Base-by-base conservation (phyloP, 106 monocot genomes). In the Dendrobium huoshanense region DNA sequence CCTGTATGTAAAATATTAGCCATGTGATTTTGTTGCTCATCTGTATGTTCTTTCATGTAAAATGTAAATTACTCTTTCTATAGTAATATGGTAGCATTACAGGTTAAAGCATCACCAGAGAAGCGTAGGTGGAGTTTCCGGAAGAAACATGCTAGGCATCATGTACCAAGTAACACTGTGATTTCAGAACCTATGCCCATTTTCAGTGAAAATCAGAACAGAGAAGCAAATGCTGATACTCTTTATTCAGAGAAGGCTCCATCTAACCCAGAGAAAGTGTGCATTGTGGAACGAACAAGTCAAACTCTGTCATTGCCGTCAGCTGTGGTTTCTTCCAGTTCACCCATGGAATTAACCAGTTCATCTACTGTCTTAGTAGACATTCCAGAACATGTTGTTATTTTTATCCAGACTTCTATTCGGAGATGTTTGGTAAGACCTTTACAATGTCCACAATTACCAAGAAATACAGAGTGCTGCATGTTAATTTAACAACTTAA, bases 71-170 rank as follows among this genome's bases (percentile, higher is more conserved):
- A 51, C 20, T 61, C 22, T 61, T 61, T 61, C 51, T 51, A 13
- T 13, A 61, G 22, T 61, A 61, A 22, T 61, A 61, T 22, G 22
- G 24, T 22, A 61, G 61, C n/a, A 61, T 61, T 88, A 22, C 78
- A 95, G 95, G 78, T 43, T 74, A 89, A 89, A 85, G 81, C 79
- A 75, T 82, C 90, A 83, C 84, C 88, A 67, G 88, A 89, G 47
- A 98, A 94, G 79, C 83, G 88, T n/a, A 82, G 87, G 68, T 98
- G 97, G 97, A 94, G 97, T 83, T 92, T 98, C 81, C 81, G 92
- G 29, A 92, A 89, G 85, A 98, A 81, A 87, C 88, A 91, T 65
- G 65, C 79, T 41, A 79, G 81, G 19, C 91, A 88, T 81, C 90
- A 87, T 77, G 88, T 94, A 40, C 81, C 88, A 58, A 89, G 84